These are phyloP conservation scores for Uronychia binucleata DNA, from an alignment of 73 alveolate genomes.

Conservation along the genomic window DNA sequence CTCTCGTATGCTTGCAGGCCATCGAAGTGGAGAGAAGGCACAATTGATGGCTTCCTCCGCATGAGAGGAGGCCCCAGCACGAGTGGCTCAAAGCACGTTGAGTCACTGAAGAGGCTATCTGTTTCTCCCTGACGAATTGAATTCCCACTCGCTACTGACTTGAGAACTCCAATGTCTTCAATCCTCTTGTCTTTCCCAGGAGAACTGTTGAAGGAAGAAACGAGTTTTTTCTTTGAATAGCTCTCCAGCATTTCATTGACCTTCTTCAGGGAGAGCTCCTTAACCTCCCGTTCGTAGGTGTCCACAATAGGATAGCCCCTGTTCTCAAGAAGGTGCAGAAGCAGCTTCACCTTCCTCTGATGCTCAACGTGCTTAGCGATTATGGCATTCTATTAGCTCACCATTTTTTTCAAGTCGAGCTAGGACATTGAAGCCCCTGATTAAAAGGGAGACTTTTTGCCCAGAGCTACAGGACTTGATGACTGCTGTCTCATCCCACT, in stretches of 20 bases:
- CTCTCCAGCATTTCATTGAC: constrained; percentile 17
- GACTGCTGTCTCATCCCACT: not conserved
- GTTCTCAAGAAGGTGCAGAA: constrained; percentile 16
- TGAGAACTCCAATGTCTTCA: constrained; percentile 21
- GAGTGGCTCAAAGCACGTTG: constrained; percentile 20
- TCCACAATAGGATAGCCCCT: constrained; percentile 37
- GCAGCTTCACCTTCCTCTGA: constrained; percentile 22
- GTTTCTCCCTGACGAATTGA: not conserved
- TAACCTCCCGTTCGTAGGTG: constrained; percentile 31
- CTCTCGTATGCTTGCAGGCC: constrained; percentile 45
- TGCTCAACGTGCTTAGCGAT: not conserved
- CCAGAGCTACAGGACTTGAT: not conserved
- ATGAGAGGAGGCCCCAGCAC: constrained; percentile 23
- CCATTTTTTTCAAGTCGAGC: not conserved
- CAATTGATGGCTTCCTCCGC: constrained; percentile 23
- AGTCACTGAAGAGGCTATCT: not conserved
- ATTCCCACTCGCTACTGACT: constrained; percentile 11
- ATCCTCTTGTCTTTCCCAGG: constrained; percentile 11
- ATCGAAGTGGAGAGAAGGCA: constrained; percentile 35
- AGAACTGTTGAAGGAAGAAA: not conserved
- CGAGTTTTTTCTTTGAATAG: not conserved
- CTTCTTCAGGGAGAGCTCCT: constrained; percentile 8
- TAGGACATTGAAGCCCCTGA: not conserved
- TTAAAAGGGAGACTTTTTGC: not conserved
- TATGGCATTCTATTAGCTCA: not conserved